Base-by-base conservation (phyloP, 495 filamentous ascomycete species). In the Bombardia bombarda region DNA sequence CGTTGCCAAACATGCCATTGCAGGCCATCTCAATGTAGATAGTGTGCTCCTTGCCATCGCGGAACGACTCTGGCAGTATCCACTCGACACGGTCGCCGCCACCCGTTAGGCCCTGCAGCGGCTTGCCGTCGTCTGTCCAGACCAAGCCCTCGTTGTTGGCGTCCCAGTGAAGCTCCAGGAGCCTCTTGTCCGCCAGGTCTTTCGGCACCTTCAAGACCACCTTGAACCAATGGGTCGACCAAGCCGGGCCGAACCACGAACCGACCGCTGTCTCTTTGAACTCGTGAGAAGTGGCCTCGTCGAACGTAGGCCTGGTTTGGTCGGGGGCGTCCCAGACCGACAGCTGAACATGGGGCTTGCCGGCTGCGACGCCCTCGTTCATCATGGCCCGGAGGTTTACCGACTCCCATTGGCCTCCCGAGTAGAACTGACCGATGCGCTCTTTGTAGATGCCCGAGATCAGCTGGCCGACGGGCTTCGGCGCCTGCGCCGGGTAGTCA, bases 1-100 rank as follows among this genome's bases (percentile, higher is more conserved):
- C 83, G 64, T 95, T 96, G 39, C 92, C 92, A 65, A 97, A 96
- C 90, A 98, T 98, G 52, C 80, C 79, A 64, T 98, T 98, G 63
- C 92, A 97, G 12, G 92, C 92, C 86, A 98, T 94, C 67, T 98
- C 92, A 47, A 98, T 80, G 61, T 95, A 98, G 47, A 97, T 84
- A 7, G 69, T 76, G 58, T 98, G 92, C 48, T 84, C 76, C 59
- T 90, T 80, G 7, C 88, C 90, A 55, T 97, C 87, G 38, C 79
- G 75, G 55, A 78, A 95, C 22, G 70, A 72, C 16, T 86, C 68
- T 2, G 90, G 90, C 33, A 98, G 71, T 26, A 95, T 77, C 87
- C 90, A 98, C 63, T 96, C 87, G 16, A 78, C 74, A 34, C 92
- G 71, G 53, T 98, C 90, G 31, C 86, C 87, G 26, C 83, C 83